Percentiles rank a stretch among this genome's conserved stretches.
phyloP scores from a whole-genome alignment of 805 yeast genomes.

The Metschnikowia anglica region DNA sequence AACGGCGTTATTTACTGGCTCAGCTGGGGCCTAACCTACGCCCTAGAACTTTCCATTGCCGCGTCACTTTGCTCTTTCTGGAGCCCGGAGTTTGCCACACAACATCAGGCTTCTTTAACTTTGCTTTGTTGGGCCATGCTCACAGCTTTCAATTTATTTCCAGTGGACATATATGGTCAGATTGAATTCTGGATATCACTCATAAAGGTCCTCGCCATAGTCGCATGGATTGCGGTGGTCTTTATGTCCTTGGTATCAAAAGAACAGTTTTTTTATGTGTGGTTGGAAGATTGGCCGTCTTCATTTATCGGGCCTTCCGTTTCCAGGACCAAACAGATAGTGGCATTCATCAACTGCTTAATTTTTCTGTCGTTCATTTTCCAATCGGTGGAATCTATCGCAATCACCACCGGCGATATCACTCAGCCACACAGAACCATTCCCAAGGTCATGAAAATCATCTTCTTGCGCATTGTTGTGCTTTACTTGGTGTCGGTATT shows the following conservation, averaged over 20 bases:
- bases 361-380: conserved; percentile 21
- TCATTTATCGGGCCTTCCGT: conserved; percentile 9
- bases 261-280: conserved; percentile 9
- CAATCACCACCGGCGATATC: conserved; percentile 22
- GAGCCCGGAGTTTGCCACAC: conserved; percentile 8
- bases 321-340: not conserved
- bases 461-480: conserved; percentile 20
- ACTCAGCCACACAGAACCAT: conserved; percentile 15
- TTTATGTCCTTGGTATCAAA: conserved; percentile 5
- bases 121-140: conserved; percentile 17
- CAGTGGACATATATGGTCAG: conserved; percentile 24
- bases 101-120: conserved; percentile 7
- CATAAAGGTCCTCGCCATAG: conserved; percentile 22
- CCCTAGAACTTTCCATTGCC: conserved; percentile 24
- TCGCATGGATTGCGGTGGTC: conserved; percentile 20
- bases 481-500: conserved; percentile 19
- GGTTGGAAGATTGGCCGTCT: conserved; percentile 16
- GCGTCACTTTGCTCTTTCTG: conserved; percentile 19
- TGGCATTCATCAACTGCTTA: conserved; percentile 14
- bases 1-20: conserved; percentile 26
- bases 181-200: conserved; percentile 23
- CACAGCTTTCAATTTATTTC: conserved; percentile 22
- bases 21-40: conserved; percentile 28
- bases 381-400: conserved; percentile 22
- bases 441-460: conserved; percentile 15